Conservation (phyloP, 2,329 filamentous ascomycete genomes). For the Coniella vitis region DNA sequence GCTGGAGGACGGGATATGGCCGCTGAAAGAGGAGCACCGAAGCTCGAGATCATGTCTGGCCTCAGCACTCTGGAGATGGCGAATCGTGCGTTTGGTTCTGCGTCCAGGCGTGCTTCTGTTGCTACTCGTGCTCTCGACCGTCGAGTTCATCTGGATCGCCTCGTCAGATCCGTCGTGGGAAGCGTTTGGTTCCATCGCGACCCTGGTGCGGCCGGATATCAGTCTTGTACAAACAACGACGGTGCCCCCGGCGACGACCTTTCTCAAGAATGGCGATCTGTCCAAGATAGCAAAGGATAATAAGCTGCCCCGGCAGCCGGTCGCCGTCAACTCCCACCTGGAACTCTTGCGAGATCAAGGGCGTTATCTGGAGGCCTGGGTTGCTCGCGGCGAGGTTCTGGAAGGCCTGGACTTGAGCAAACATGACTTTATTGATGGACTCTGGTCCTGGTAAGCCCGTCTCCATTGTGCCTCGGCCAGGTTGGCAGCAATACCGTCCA, state of each 20-base stretch:
- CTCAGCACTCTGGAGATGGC: not conserved
- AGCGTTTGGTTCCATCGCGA: not conserved
- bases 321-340: not conserved
- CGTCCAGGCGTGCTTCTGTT: not conserved
- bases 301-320: not conserved
- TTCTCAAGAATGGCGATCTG: not conserved
- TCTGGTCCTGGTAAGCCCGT: not conserved
- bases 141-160: not conserved
- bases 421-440: not conserved
- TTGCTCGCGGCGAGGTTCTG: not conserved
- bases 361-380: not conserved
- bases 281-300: not conserved
- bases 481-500: not conserved
- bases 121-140: not conserved
- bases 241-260: not conserved
- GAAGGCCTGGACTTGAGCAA: not conserved
- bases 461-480: not conserved
- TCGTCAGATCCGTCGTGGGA: not conserved
- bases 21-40: not conserved
- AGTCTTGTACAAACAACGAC: not conserved
- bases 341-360: not conserved
- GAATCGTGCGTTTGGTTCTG: not conserved
- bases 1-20: not conserved
- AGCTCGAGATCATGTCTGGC: not conserved
- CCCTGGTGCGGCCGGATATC: not conserved